Evolutionary conservation across 306 rosid species (phyloP).

Genomic region (Acacia crassicarpa): DNA sequence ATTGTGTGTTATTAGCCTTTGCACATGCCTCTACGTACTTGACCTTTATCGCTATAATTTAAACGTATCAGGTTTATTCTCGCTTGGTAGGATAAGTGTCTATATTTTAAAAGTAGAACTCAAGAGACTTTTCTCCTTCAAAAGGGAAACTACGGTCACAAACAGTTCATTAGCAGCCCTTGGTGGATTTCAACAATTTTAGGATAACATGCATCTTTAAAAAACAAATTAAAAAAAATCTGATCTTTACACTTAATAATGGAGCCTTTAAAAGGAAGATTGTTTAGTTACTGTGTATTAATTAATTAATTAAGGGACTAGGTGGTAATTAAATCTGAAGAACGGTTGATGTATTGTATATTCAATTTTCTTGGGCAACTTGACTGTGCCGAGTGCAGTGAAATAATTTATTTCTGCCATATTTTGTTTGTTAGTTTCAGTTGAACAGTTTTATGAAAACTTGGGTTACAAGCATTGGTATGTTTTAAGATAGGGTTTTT

Average conservation of each 20-base stretch:
- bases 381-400: background rate
- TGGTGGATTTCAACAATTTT: conserved; percentile 25
- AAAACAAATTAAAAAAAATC: too few relatives aligned
- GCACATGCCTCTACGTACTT: conserved; percentile 38
- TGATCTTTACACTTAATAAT: conserved; percentile 43
- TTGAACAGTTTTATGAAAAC: conserved; percentile 16
- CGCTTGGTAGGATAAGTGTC: conserved; percentile 6
- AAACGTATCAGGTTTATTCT: background rate
- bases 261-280: conserved; percentile 39
- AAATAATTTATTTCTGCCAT: background rate
- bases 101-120: conserved; percentile 29
- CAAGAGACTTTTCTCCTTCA: background rate
- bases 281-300: background rate
- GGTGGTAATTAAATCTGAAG: conserved; percentile 5
- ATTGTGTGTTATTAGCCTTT: background rate
- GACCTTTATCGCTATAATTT: conserved; percentile 25
- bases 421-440: conserved; percentile 1
- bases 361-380: background rate
- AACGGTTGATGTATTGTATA: background rate
- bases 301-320: background rate
- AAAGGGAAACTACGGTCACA: conserved; percentile 25
- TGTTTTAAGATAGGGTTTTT: conserved; percentile 24
- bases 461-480: conserved; percentile 34
- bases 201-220: conserved; percentile 25
- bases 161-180: conserved; percentile 14